These are phyloP conservation scores for Cystobasidium tubakii DNA, from an alignment of 768 basidiomycete species.

Conservation along the genomic window DNA sequence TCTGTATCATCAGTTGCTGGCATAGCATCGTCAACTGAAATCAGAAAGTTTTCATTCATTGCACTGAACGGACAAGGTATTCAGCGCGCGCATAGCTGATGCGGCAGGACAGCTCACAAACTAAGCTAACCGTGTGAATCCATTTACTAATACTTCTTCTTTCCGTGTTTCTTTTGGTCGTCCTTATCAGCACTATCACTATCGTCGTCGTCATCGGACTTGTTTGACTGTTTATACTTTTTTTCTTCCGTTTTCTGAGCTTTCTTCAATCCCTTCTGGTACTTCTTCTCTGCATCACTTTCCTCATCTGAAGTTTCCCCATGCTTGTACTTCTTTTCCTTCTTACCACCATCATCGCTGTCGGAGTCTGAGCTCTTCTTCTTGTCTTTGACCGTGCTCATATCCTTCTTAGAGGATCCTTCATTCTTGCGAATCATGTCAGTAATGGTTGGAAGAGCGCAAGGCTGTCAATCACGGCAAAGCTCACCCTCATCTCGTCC, in stretches of 20 bases:
- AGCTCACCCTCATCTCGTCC: slow-evolving; percentile 4
- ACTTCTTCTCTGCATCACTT: background rate
- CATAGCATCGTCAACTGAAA: no score
- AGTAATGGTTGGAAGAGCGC: background rate
- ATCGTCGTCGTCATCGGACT: background rate
- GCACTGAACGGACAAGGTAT: no score
- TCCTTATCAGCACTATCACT: background rate
- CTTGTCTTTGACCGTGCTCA: background rate
- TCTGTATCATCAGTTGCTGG: no score
- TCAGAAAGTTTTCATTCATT: no score
- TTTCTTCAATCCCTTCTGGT: slow-evolving; percentile 3
- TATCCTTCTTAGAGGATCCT: background rate
- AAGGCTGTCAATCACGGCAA: background rate
- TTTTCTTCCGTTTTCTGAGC: background rate
- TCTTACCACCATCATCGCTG: background rate
- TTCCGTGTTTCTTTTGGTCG: background rate
- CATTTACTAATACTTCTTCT: background rate
- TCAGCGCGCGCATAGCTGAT: background rate
- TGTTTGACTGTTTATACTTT: background rate
- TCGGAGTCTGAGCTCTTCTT: background rate
- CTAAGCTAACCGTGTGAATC: no score
- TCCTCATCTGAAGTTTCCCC: background rate
- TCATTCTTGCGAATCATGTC: background rate
- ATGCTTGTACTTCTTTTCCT: background rate
- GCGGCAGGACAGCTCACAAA: background rate